These are phyloP conservation scores for Physcomitrium patens DNA, from an alignment of 225 moss, liverwort and hornwort genomes.

Conservation along the genomic window DNA sequence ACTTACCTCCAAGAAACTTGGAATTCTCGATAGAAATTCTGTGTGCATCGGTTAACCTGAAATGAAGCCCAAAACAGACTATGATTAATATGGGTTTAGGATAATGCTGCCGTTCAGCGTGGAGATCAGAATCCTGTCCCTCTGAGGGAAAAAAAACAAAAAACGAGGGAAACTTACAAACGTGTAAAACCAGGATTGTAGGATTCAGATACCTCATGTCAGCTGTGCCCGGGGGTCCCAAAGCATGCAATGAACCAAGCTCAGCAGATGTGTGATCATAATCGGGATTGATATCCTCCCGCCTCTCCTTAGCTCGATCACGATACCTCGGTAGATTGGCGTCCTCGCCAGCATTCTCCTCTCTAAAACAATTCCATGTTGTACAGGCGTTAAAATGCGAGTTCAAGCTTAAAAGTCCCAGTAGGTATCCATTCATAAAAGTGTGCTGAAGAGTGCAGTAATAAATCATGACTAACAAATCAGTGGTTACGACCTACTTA, in stretches of 20 bases:
- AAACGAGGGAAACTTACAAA: not conserved
- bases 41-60: conserved; percentile 94
- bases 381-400: conserved; percentile 17
- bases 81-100: conserved; percentile 4
- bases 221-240: conserved; percentile 95
- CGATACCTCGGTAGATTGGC: conserved; percentile 80
- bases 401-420: not conserved
- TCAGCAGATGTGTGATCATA: conserved; percentile 92
- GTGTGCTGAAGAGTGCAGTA: not conserved
- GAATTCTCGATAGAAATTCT: conserved; percentile 99
- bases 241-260: conserved; percentile 94
- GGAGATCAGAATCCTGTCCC: not conserved
- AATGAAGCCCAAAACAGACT: conserved; percentile 22
- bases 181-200: not conserved
- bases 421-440: not conserved
- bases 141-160: too few species aligned
- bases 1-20: conserved; percentile 96
- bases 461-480: not conserved
- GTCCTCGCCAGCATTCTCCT: conserved; percentile 85
- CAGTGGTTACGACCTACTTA: not conserved
- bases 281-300: conserved; percentile 99
- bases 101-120: conserved; percentile 6
- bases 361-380: conserved; percentile 52
- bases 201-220: conserved; percentile 69
- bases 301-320: conserved; percentile 96